A percentile compares a stretch with the other conserved stretches of the same genome.
Conservation (phyloP, 306 rosid genomes). For the Mimosa pudica region DNA sequence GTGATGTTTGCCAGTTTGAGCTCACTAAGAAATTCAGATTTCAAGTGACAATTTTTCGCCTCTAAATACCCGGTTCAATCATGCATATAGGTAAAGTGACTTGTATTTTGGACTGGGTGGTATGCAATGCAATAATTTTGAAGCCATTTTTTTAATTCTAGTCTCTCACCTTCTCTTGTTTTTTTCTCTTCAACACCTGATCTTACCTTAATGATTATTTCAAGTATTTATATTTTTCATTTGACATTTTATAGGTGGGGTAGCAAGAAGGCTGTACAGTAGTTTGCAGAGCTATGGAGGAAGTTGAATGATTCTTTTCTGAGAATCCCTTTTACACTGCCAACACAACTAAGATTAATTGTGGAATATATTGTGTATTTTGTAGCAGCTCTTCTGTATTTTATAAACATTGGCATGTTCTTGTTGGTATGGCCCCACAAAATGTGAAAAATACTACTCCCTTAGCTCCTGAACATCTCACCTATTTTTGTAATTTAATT, state of each 20-base stretch:
- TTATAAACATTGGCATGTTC: background rate
- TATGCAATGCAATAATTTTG: background rate
- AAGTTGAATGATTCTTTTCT: background rate
- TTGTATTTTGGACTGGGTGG: no score
- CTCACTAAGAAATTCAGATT: background rate
- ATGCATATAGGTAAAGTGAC: background rate
- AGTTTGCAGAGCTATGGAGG: background rate
- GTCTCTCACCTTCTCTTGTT: background rate
- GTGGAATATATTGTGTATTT: background rate
- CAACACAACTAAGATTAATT: background rate
- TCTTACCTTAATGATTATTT: background rate
- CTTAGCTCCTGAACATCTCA: no score
- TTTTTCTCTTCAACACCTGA: background rate
- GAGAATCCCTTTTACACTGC: background rate
- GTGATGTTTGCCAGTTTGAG: conserved; percentile 29
- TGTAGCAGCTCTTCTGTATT: background rate
- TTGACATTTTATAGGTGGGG: background rate
- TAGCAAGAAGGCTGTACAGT: background rate
- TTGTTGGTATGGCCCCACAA: background rate
- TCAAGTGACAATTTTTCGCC: background rate
- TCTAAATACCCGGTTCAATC: background rate
- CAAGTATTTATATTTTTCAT: background rate
- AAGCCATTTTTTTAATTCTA: background rate
- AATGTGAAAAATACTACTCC: background rate
- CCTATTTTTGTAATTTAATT: no score